Conservation (phyloP, 1,139 yeast genomes). For the Taiozyma sp. region DNA sequence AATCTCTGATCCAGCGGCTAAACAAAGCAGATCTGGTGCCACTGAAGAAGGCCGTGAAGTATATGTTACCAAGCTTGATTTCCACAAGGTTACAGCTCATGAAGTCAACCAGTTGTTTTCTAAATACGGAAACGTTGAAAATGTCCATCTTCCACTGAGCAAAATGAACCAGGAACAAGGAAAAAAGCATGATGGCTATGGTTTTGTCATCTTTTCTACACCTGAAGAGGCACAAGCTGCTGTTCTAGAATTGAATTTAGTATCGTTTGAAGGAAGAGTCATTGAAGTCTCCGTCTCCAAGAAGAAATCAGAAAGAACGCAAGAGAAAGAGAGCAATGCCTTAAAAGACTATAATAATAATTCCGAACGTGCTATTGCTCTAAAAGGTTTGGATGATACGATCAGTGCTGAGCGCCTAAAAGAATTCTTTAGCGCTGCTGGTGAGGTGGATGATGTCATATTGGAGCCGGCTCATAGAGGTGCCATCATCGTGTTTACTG, state of each 20-base stretch:
- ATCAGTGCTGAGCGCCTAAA: slow-evolving; percentile 39
- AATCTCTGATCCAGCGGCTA: slow-evolving; percentile 49
- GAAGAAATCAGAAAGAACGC: slow-evolving; percentile 28
- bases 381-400: slow-evolving; percentile 44
- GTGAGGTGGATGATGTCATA: slow-evolving; percentile 37
- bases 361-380: slow-evolving; percentile 33
- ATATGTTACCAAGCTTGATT: slow-evolving; percentile 49
- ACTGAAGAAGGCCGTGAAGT: slow-evolving; percentile 51
- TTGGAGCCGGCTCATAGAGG: slow-evolving; percentile 45
- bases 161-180: slow-evolving; percentile 28
- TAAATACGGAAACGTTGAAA: slow-evolving; percentile 45
- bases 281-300: slow-evolving; percentile 42
- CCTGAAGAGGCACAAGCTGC: slow-evolving; percentile 40
- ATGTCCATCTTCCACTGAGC: slow-evolving; percentile 44
- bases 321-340: slow-evolving; percentile 26
- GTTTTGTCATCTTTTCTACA: slow-evolving; percentile 44
- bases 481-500: slow-evolving; percentile 50
- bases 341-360: slow-evolving; percentile 18
- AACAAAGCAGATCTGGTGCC: slow-evolving; percentile 36
- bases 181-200: slow-evolving; percentile 47
- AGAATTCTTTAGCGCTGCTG: slow-evolving; percentile 32
- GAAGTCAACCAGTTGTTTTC: slow-evolving; percentile 31
- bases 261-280: slow-evolving; percentile 35
- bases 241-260: slow-evolving; percentile 37
- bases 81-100: slow-evolving; percentile 28